Conservation (phyloP, 2,329 filamentous ascomycete genomes). For the Aspergillus floridensis region DNA sequence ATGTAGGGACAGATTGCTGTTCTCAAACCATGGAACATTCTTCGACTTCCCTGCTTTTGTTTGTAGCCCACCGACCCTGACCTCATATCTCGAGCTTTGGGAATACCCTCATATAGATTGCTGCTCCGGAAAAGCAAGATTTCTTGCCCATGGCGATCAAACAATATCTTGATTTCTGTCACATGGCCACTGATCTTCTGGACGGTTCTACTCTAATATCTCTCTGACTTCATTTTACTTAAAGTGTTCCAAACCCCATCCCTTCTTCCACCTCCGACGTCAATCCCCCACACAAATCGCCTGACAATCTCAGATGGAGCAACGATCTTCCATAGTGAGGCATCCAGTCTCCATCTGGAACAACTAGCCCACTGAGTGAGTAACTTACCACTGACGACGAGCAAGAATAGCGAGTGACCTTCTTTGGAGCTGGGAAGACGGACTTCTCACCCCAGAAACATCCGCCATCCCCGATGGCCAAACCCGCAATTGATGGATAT, state of each 20-base stretch:
- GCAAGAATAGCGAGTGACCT: not conserved
- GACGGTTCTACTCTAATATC: not conserved
- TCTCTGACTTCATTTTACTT: not conserved
- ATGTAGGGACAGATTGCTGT: not conserved
- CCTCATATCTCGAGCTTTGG: not conserved
- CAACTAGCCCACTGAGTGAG: not conserved
- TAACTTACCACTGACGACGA: not conserved
- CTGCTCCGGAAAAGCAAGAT: not conserved
- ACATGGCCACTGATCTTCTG: not conserved
- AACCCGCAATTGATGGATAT: too few relatives aligned
- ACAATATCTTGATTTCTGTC: not conserved
- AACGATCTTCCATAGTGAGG: conserved; percentile 1
- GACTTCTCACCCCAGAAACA: not conserved
- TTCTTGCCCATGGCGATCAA: not conserved
- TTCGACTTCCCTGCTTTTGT: not conserved
- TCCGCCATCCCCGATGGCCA: not conserved
- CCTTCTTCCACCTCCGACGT: not conserved
- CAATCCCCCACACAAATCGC: conserved; percentile 7
- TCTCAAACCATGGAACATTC: not conserved
- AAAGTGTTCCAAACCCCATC: not conserved
- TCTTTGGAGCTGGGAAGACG: not conserved
- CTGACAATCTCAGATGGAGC: conserved; percentile 2
- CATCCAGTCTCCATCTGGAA: not conserved
- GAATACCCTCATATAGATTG: not conserved
- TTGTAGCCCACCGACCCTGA: not conserved